These are phyloP conservation scores for Ogataea paraovalis DNA, from an alignment of 805 yeast species.

Conservation along the genomic window DNA sequence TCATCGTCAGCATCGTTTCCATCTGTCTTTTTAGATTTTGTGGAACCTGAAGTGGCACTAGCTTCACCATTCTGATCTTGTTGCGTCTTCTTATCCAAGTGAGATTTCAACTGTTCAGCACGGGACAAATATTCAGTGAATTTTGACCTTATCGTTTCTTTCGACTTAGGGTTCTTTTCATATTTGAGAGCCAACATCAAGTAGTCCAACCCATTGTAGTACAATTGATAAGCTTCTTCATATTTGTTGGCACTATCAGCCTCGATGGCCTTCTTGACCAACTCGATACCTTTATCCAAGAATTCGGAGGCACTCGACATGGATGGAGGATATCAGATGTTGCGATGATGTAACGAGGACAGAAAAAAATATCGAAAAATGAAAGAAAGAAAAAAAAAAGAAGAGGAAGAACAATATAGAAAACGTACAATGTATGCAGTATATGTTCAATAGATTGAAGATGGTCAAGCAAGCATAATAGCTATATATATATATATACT, in stretches of 20 bases:
- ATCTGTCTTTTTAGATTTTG: constrained; percentile 47
- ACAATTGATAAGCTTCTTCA: constrained; percentile 90
- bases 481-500: too few relatives aligned
- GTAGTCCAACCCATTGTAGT: constrained; percentile 91
- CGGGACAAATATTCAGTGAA: constrained; percentile 87
- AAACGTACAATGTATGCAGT: not conserved
- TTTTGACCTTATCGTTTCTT: constrained; percentile 82
- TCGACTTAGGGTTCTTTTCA: constrained; percentile 86
- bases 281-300: constrained; percentile 88
- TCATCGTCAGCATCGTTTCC: constrained; percentile 61
- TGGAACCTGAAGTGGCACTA: constrained; percentile 53
- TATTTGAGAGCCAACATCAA: constrained; percentile 93
- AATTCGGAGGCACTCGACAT: constrained; percentile 53
- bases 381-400: not conserved
- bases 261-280: constrained; percentile 91
- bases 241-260: constrained; percentile 86
- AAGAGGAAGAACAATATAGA: not conserved
- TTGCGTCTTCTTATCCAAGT: constrained; percentile 60
- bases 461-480: too few relatives aligned
- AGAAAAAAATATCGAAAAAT: not conserved
- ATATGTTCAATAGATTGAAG: too few relatives aligned
- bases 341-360: not conserved
- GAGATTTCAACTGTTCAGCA: constrained; percentile 91
- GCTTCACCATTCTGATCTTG: constrained; percentile 46
- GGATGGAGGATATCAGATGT: too few relatives aligned